Base-by-base conservation (phyloP, 78 protist species). In the Cavenderia fasciculata region DNA sequence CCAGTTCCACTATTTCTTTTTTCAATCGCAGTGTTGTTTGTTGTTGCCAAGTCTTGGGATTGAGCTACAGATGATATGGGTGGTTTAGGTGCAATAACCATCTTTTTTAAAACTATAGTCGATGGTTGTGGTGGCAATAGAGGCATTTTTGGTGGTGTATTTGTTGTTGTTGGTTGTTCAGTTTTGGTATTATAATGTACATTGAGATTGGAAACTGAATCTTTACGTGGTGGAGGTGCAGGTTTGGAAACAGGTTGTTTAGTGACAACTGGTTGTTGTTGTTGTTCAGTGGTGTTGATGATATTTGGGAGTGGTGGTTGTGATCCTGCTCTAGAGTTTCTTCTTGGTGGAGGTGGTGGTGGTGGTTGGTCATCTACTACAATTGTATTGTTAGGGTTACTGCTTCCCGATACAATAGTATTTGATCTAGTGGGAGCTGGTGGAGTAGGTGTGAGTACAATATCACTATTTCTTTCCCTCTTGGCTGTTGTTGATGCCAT, bases 261-360 rank as follows among this genome's bases (percentile, higher is more conserved):
- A n/a, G n/a, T n/a, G n/a, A n/a, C n/a, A n/a, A n/a, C n/a, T n/a
- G n/a, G n/a, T n/a, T n/a, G n/a, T n/a, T n/a, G n/a, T n/a, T n/a
- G n/a, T n/a, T n/a, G n/a, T n/a, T n/a, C n/a, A n/a, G n/a, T n/a
- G n/a, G n/a, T n/a, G n/a, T n/a, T n/a, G n/a, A n/a, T n/a, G n/a
- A n/a, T n/a, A n/a, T n/a, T n/a, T n/a, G 23, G 63, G 23, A 4
- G 19, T 57, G 70, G 71, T 40, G 70, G 85, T 41, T 74, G 85
- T 43, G 85, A 74, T 18, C 5, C 14, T 23, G 85, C n/a, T 57
- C 85, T 54, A 1, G 52, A 8, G 7, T 16, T 33, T 12, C 25
- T 29, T 2, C 44, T 62, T 34, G 71, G 71, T 34, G 47, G 38
- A 19, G 25, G 62, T 47, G 36, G 61, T 10, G 38, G 44, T 47